Evolutionary conservation across 257 asterid species (phyloP), one percentile per base, ranked within the genome.

Genomic region (Solanum tarijense): DNA sequence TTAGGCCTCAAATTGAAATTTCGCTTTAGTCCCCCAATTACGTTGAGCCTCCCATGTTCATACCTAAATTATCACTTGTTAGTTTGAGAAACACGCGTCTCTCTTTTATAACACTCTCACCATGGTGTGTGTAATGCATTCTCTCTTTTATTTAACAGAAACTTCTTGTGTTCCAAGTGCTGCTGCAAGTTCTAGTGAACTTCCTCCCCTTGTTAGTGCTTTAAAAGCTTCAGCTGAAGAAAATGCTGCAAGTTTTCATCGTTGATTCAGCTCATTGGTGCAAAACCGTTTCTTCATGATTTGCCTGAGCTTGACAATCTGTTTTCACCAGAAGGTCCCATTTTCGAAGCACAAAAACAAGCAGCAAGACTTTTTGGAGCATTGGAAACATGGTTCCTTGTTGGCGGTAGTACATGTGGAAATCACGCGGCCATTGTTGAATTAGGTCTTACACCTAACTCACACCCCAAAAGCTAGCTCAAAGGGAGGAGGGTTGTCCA

Each of bases 351-450:
- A 16, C 98, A 95, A 86, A 90, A 91, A 78, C 89, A 29, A 92
- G 99, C 98, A 5, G 96, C 99, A 8, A 88, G 90, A 55, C 94
- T 96, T 79, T 95, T 96, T 88, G 98, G 99, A 89, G 98, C 98
- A 86, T 93, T 92, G 12, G 97, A 96, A 92, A 95, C 97, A 38
- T 96, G 99, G 98, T 96, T 96, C 90, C 97, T 96, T 86, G 98
- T 96, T 23, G 95, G 97, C 36, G 98, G 98, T 73, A 96, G 93
- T 88, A 96, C 98, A 0, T 95, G 98, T 90, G 98, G 98, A 27
- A 88, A 95, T 82, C 99, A 95, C 76, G 95, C 97, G 38, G 95
- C 2, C 1, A 46, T 46, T 46, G 55, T 46, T 46, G 55, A 46
- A 46, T 46, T 46, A 46, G 13, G 18, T 46, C 6, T 46, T 46